Conservation (phyloP, 139 green algal genomes). For the Diplosphaera chodatii region DNA sequence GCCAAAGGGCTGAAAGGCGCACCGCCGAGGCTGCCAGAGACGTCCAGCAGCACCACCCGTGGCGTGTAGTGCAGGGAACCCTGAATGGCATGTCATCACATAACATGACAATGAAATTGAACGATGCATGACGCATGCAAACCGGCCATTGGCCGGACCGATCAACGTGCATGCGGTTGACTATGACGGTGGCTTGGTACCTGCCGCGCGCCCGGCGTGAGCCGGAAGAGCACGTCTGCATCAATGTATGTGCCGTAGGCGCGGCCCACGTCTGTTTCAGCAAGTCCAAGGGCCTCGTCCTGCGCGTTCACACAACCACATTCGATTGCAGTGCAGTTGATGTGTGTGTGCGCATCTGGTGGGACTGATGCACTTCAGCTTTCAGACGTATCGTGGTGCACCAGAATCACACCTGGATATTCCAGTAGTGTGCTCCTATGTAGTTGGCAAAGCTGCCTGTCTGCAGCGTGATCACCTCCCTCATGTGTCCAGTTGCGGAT, state of each 20-base stretch:
- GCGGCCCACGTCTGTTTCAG: constrained; percentile 21
- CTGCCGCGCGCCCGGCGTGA: constrained; percentile 10
- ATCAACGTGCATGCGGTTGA: too few relatives aligned
- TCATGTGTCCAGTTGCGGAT: too few relatives aligned
- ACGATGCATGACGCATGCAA: too few relatives aligned
- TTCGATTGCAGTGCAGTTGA: too few relatives aligned
- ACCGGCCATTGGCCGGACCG: too few relatives aligned
- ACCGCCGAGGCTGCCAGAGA: constrained; percentile 49
- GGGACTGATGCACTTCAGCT: too few relatives aligned
- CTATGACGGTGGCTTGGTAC: too few relatives aligned
- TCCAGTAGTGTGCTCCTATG: constrained; percentile 83
- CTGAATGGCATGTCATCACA: constrained; percentile 28
- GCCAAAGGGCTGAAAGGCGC: too few relatives aligned
- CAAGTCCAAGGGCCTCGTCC: constrained; percentile 27
- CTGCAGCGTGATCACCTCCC: constrained; percentile 74
- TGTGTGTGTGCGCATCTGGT: too few relatives aligned
- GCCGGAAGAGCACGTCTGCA: constrained; percentile 35
- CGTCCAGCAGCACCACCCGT: constrained; percentile 56
- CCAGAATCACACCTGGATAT: constrained; percentile 61
- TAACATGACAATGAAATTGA: too few relatives aligned
- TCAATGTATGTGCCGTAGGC: constrained; percentile 31
- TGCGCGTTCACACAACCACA: too few relatives aligned
- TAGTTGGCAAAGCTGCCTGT: constrained; percentile 76
- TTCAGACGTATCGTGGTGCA: too few relatives aligned
- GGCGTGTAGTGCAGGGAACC: constrained; percentile 48